A percentile compares a stretch with the other conserved stretches of the same genome.
Conservation (phyloP, 2,329 filamentous ascomycete species). For the Aspergillus pseudotamarii region DNA sequence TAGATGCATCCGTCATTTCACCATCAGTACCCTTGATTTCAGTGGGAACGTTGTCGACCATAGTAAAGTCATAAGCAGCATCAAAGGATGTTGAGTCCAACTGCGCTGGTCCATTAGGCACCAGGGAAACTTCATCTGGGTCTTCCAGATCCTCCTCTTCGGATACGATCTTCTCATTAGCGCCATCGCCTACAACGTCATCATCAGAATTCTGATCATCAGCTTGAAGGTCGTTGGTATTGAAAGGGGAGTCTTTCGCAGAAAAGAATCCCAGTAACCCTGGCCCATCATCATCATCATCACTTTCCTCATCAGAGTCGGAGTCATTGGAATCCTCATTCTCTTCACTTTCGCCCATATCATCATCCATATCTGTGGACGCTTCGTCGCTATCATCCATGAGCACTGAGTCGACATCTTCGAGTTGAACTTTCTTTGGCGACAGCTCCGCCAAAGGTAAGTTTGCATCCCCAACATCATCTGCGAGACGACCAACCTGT, state of each 20-base stretch:
- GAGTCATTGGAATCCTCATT: constrained; percentile 57
- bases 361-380: constrained; percentile 52
- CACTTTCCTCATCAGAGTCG: constrained; percentile 44
- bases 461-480: constrained; percentile 25
- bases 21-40: constrained; percentile 1
- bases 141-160: constrained; percentile 34
- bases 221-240: constrained; percentile 17
- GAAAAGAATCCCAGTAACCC: constrained; percentile 53
- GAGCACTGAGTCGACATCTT: constrained; percentile 49
- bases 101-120: constrained; percentile 34
- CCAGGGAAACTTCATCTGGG: constrained; percentile 39
- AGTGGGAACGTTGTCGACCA: constrained; percentile 29
- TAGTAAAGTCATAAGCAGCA: constrained; percentile 24
- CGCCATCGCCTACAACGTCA: constrained; percentile 37
- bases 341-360: constrained; percentile 51
- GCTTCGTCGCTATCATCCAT: constrained; percentile 50
- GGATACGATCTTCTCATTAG: constrained; percentile 28
- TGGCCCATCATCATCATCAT: constrained; percentile 42
- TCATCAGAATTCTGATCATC: constrained; percentile 42
- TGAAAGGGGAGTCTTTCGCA: constrained; percentile 38
- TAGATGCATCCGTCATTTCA: constrained; percentile 9
- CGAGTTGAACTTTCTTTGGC: constrained; percentile 32
- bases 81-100: constrained; percentile 34
- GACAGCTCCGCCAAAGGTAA: constrained; percentile 30
- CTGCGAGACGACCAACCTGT: constrained; percentile 22